Evolutionary conservation across 2,329 filamentous ascomycete species (phyloP).

Genomic region (Parastagonospora avenae): DNA sequence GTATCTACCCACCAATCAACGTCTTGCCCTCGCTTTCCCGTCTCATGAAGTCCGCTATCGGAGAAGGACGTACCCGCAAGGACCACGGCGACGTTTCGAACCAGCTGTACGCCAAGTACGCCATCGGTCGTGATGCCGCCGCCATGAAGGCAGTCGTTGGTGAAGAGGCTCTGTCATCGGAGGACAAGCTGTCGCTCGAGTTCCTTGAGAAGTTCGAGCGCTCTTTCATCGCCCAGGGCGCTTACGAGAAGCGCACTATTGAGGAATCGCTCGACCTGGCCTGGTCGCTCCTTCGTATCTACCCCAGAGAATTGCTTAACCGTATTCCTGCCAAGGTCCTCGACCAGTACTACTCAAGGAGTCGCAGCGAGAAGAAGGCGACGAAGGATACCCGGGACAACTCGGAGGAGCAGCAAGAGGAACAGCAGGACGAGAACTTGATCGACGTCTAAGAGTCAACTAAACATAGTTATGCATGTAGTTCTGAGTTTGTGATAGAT

Average conservation of each 20-base stretch:
- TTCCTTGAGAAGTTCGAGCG: constrained; percentile 99
- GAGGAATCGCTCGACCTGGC: constrained; percentile 94
- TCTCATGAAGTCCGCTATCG: constrained; percentile 99
- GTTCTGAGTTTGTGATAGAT: constrained; percentile 6
- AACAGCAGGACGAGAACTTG: constrained; percentile 44
- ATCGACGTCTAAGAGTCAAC: constrained; percentile 42
- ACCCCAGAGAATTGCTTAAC: constrained; percentile 97
- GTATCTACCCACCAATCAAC: constrained; percentile 98
- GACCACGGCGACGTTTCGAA: constrained; percentile 99
- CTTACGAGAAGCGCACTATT: constrained; percentile 91
- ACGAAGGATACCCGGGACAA: constrained; percentile 52
- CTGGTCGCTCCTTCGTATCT: constrained; percentile 95
- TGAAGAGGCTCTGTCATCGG: constrained; percentile 91
- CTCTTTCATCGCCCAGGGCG: constrained; percentile 87
- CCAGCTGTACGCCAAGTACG: constrained; percentile 99
- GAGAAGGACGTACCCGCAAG: constrained; percentile 93
- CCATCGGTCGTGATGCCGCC: constrained; percentile 96
- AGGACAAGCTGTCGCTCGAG: constrained; percentile 97
- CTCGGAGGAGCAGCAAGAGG: constrained; percentile 30
- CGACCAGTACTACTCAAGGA: constrained; percentile 57
- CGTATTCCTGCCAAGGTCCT: constrained; percentile 65
- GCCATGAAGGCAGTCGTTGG: constrained; percentile 99
- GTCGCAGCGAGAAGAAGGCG: constrained; percentile 45
- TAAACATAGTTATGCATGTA: constrained; percentile 1
- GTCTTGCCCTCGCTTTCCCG: constrained; percentile 96